phyloP scores from a whole-genome alignment of 805 yeast genomes.

The Saccharomycopsis lassenensis region DNA sequence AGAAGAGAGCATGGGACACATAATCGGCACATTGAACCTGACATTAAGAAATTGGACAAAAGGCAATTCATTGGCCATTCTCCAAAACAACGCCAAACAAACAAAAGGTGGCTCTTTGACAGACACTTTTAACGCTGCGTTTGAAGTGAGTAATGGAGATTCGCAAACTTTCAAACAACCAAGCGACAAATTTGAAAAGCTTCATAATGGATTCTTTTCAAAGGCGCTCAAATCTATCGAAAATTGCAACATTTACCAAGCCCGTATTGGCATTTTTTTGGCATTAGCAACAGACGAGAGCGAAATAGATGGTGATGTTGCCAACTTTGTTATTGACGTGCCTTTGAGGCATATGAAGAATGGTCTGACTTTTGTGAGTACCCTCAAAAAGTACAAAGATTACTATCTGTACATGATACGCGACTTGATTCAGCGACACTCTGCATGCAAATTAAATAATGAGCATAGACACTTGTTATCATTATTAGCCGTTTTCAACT shows the following conservation, averaged over 20 bases:
- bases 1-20: neutral
- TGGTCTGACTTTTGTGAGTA: constrained; percentile 5
- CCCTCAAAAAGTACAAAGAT: constrained; percentile 15
- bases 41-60: constrained; percentile 12
- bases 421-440: neutral
- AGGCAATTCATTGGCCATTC: constrained; percentile 5
- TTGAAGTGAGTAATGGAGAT: no score
- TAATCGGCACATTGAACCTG: constrained; percentile 6
- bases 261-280: constrained; percentile 6
- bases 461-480: constrained; percentile 7
- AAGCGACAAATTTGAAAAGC: constrained; percentile 2
- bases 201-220: neutral
- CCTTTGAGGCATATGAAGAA: constrained; percentile 4
- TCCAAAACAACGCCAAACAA: neutral
- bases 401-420: constrained; percentile 9
- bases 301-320: neutral
- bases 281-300: neutral
- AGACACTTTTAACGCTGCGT: constrained; percentile 3
- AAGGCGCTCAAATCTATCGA: neutral
- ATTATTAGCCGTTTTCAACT: constrained; percentile 27
- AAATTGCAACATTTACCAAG: constrained; percentile 13
- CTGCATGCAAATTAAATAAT: neutral
- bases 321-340: constrained; percentile 4
- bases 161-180: neutral
- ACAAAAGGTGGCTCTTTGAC: neutral